These are phyloP conservation scores for Boletus subparvulus DNA, from an alignment of 768 basidiomycete genomes.

Conservation along the genomic window DNA sequence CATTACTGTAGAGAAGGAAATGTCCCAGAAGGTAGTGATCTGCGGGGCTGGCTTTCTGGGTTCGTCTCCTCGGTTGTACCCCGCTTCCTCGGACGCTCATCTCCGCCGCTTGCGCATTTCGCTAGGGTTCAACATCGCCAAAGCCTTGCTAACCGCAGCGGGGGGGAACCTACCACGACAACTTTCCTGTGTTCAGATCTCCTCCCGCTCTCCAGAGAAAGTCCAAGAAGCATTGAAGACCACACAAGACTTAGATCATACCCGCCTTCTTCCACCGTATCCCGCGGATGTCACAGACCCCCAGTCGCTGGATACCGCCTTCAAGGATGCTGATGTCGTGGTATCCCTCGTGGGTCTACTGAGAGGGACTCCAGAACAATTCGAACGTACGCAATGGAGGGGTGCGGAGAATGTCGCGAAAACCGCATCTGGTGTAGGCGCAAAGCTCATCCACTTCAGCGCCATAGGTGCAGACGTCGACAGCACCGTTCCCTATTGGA, in stretches of 20 bases:
- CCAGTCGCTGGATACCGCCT: conserved; percentile 44
- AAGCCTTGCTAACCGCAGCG: conserved; percentile 41
- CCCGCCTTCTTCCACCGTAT: conserved; percentile 41
- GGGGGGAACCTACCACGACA: conserved; percentile 19
- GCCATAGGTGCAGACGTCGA: conserved; percentile 69
- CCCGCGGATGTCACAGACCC: conserved; percentile 54
- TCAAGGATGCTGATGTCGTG: conserved; percentile 55
- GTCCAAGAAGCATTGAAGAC: conserved; percentile 36
- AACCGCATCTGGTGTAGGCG: conserved; percentile 50
- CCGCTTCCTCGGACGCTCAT: background rate
- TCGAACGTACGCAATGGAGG: conserved; percentile 20
- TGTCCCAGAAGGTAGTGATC: conserved; percentile 44
- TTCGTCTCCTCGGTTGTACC: conserved; percentile 25
- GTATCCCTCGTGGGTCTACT: conserved; percentile 46
- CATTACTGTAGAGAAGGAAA: background rate
- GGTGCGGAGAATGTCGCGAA: conserved; percentile 67
- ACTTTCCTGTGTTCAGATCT: conserved; percentile 46
- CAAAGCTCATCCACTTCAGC: conserved; percentile 64
- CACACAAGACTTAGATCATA: conserved; percentile 32
- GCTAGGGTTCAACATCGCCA: conserved; percentile 60
- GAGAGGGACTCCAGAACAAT: no score
- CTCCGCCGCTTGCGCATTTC: background rate
- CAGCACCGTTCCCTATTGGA: conserved; percentile 57
- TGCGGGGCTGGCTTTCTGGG: conserved; percentile 66
- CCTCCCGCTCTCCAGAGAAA: conserved; percentile 56